These are phyloP conservation scores for Tylopilus felleus DNA, from an alignment of 768 basidiomycete species.

Conservation along the genomic window DNA sequence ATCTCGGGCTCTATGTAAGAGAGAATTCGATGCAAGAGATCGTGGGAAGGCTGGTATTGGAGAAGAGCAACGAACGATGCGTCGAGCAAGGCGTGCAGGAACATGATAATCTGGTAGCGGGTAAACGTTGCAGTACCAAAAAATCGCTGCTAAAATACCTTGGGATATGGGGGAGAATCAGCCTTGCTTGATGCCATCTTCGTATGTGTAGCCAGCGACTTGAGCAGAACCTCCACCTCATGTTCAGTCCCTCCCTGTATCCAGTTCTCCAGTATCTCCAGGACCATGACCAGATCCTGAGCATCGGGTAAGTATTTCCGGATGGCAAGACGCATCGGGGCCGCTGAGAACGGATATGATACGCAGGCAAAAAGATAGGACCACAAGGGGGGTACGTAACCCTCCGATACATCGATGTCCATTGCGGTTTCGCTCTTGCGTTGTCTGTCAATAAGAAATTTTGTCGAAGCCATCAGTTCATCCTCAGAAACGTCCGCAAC, in stretches of 20 bases:
- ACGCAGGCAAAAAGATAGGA: conserved; percentile 38
- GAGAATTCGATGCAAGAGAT: conserved; percentile 47
- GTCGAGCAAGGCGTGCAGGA: conserved; percentile 68
- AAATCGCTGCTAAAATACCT: conserved; percentile 40
- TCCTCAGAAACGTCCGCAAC: conserved; percentile 65
- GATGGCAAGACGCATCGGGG: conserved; percentile 42
- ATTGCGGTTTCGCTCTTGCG: conserved; percentile 27
- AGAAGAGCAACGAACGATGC: conserved; percentile 67
- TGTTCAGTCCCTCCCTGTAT: conserved; percentile 31
- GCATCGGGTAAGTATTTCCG: conserved; percentile 39
- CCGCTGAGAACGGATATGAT: conserved; percentile 38
- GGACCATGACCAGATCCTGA: conserved; percentile 36
- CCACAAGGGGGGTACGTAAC: conserved; percentile 33
- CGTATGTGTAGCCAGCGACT: conserved; percentile 15
- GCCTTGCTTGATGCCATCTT: conserved; percentile 14
- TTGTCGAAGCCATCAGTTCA: conserved; percentile 56
- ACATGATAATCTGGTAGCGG: conserved; percentile 49
- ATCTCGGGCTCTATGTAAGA: conserved; percentile 57
- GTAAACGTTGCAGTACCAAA: conserved; percentile 31
- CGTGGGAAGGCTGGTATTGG: conserved; percentile 58
- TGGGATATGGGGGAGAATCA: conserved; percentile 26
- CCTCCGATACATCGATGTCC: conserved; percentile 36
- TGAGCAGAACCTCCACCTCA: conserved; percentile 21
- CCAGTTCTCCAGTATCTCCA: conserved; percentile 40
- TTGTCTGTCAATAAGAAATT: conserved; percentile 40